Conservation (phyloP, 495 filamentous ascomycete species). For the Penicillium roqueforti region DNA sequence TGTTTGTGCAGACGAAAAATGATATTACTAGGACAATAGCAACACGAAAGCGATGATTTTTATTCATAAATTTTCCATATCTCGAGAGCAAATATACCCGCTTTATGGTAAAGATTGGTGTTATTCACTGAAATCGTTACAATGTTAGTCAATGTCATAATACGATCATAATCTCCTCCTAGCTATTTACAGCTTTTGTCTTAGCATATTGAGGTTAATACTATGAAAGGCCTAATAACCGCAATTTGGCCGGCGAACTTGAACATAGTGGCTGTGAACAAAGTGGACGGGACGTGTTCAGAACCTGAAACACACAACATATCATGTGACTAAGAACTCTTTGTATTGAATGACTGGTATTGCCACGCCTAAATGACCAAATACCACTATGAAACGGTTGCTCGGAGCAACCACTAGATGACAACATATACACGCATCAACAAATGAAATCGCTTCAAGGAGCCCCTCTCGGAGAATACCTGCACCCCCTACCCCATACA, state of each 20-base stretch:
- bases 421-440: slow-evolving; percentile 34
- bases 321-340: background rate
- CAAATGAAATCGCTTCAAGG: slow-evolving; percentile 31
- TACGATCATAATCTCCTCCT: background rate
- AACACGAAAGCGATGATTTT: background rate
- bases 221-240: background rate
- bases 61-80: background rate
- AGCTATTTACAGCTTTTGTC: background rate
- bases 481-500: slow-evolving; percentile 28
- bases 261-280: background rate
- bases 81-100: background rate
- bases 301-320: background rate
- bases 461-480: slow-evolving; percentile 30
- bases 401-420: slow-evolving; percentile 35
- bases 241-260: slow-evolving; percentile 1
- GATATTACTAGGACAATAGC: background rate
- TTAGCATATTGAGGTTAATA: background rate
- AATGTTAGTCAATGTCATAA: background rate
- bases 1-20: background rate
- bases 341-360: background rate
- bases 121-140: background rate
- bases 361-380: slow-evolving; percentile 11
- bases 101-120: background rate
- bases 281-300: background rate
- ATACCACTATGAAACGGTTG: slow-evolving; percentile 26